phyloP scores from a whole-genome alignment of 306 rosid species.

The Quercus alba region DNA sequence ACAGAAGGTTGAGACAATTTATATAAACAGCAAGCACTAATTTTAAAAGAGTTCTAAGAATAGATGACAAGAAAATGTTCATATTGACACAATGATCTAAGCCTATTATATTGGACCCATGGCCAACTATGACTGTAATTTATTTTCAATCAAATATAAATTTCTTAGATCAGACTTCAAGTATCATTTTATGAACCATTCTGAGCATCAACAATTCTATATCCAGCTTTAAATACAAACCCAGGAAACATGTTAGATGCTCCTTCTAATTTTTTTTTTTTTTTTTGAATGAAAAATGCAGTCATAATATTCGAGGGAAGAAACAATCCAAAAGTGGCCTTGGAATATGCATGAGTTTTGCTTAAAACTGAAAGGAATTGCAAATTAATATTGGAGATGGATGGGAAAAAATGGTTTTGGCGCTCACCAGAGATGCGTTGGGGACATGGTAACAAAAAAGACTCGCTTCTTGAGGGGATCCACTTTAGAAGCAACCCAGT shows the following conservation, averaged over 20 bases:
- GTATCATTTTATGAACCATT: background rate
- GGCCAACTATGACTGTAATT: background rate
- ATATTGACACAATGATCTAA: constrained; percentile 1
- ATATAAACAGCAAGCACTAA: constrained; percentile 1
- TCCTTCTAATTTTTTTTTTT: too few species aligned
- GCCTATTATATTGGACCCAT: background rate
- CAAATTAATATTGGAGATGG: background rate
- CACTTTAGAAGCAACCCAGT: constrained; percentile 73
- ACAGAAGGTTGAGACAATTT: background rate
- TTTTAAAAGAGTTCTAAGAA: constrained; percentile 4
- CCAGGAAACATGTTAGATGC: too few species aligned
- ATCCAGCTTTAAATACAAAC: too few species aligned
- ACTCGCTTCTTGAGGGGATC: constrained; percentile 63
- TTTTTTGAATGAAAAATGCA: too few species aligned
- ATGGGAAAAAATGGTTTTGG: background rate
- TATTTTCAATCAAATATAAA: background rate
- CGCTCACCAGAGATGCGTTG: constrained; percentile 91
- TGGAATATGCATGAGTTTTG: background rate
- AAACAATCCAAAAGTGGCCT: background rate
- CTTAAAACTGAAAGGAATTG: constrained; percentile 4
- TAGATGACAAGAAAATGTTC: background rate
- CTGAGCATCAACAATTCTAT: background rate
- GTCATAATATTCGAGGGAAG: background rate
- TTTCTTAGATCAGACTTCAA: background rate
- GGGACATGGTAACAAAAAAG: constrained; percentile 91